These are phyloP conservation scores for Didymella glomerata DNA, from an alignment of 2,329 filamentous ascomycete species.

Conservation along the genomic window DNA sequence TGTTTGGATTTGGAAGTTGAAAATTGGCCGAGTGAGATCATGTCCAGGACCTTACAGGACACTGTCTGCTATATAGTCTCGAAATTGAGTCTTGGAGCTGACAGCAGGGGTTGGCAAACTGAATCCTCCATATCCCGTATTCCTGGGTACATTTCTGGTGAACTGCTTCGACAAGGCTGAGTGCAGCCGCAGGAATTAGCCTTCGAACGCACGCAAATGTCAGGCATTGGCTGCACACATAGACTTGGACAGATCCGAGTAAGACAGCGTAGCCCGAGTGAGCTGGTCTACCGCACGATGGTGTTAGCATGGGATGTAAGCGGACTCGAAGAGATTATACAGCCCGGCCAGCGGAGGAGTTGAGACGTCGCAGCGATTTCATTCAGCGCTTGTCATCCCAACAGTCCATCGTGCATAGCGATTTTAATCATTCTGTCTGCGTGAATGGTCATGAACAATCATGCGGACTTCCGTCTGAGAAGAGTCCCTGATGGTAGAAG, in stretches of 20 bases:
- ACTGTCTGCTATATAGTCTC: not conserved
- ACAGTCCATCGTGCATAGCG: not conserved
- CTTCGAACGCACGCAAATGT: not conserved
- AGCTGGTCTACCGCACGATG: not conserved
- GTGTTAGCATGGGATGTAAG: slow-evolving; percentile 3
- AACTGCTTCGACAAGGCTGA: not conserved
- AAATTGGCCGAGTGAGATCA: not conserved
- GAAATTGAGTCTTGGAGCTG: not conserved
- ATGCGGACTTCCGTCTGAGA: not conserved
- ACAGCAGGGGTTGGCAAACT: not conserved
- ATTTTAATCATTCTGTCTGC: not conserved
- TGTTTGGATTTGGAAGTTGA: not conserved
- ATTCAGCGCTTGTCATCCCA: not conserved
- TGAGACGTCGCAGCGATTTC: not conserved
- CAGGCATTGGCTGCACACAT: not conserved
- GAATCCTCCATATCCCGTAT: not conserved
- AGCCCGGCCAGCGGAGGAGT: not conserved
- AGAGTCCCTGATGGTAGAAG: not conserved
- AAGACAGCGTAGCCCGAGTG: not conserved
- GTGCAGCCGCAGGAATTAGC: not conserved
- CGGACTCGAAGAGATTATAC: not conserved
- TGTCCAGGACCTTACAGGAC: not conserved
- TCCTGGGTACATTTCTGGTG: not conserved
- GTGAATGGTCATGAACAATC: not conserved
- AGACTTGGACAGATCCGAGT: not conserved